These are phyloP conservation scores for Sanghuangporus weigelae DNA, from an alignment of 1,284 basidiomycete species.

Conservation along the genomic window DNA sequence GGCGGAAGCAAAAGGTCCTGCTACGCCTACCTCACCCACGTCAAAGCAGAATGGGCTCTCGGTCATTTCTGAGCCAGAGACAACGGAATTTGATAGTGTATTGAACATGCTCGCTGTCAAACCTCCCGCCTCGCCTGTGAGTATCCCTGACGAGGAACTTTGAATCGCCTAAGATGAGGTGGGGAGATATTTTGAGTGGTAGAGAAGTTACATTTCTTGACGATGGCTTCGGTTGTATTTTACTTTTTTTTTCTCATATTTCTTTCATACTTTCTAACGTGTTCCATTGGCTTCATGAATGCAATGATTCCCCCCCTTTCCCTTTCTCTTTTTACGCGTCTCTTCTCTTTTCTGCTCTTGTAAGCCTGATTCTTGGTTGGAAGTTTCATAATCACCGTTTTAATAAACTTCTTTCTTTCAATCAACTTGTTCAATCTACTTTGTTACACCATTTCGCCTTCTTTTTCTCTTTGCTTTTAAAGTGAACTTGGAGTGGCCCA, in stretches of 20 bases:
- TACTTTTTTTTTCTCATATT: neutral
- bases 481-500: too few relatives aligned
- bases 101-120: conserved; percentile 16
- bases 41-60: neutral
- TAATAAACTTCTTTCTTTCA: neutral
- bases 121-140: conserved; percentile 5
- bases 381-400: too few relatives aligned
- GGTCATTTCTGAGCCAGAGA: neutral
- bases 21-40: neutral
- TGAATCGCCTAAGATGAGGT: neutral
- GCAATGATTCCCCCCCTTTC: neutral
- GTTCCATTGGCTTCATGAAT: too few relatives aligned
- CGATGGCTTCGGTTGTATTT: neutral
- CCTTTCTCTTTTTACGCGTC: neutral
- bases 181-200: neutral
- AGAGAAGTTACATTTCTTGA: neutral
- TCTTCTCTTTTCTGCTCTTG: neutral
- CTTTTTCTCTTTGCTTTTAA: neutral
- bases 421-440: neutral
- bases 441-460: neutral
- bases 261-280: neutral
- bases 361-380: neutral
- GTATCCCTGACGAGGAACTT: conserved; percentile 17
- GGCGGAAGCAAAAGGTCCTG: neutral
- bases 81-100: conserved; percentile 10